Evolutionary conservation across 306 rosid species (phyloP).

Genomic region (Morella rubra): DNA sequence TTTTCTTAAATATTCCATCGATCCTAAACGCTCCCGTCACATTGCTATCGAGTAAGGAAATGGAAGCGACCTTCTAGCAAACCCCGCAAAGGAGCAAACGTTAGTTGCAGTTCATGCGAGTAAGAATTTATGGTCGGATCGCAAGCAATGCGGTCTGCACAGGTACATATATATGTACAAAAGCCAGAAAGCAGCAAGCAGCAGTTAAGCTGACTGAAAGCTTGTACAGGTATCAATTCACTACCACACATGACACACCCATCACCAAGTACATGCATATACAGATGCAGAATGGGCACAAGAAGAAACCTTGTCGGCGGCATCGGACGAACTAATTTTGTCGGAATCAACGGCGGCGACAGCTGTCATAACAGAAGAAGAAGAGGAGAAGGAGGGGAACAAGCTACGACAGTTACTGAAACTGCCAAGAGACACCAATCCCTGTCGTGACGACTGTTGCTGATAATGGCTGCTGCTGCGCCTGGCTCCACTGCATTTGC

Average conservation of each 20-base stretch:
- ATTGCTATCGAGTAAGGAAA: background rate
- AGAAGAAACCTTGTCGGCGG: slow-evolving; percentile 50
- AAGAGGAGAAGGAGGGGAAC: slow-evolving; percentile 38
- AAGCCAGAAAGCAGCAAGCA: background rate
- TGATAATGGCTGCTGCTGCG: slow-evolving; percentile 15
- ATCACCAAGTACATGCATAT: background rate
- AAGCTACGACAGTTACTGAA: slow-evolving; percentile 28
- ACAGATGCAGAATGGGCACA: slow-evolving; percentile 3
- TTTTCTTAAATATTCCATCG: no score
- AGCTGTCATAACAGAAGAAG: slow-evolving; percentile 47
- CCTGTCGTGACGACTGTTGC: slow-evolving; percentile 21
- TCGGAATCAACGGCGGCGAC: slow-evolving; percentile 77
- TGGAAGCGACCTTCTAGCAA: background rate
- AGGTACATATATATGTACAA: background rate
- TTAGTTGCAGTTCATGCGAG: background rate
- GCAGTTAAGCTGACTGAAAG: background rate
- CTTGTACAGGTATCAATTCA: background rate
- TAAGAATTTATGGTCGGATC: background rate
- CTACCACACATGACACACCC: background rate
- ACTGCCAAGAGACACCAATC: slow-evolving; percentile 28
- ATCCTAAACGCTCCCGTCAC: no score
- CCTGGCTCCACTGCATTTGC: slow-evolving; percentile 22
- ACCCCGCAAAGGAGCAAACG: background rate
- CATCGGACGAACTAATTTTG: slow-evolving; percentile 58
- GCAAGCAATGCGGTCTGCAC: background rate